Base-by-base conservation (phyloP, 345 rosid genomes). In the Brassica carinata region DNA sequence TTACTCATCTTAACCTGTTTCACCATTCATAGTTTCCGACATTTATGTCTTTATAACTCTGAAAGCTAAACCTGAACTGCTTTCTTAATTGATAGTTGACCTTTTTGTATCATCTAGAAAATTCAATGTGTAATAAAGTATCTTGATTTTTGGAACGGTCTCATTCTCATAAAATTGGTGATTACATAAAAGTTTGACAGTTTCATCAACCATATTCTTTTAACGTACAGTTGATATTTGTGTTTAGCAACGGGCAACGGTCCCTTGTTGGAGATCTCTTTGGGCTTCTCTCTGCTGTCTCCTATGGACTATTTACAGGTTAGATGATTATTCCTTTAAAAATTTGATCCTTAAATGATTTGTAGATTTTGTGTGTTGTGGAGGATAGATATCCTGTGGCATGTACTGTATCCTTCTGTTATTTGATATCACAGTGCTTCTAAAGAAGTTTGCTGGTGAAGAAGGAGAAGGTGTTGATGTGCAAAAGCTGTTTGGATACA, bases 401-500 rank as follows among this genome's bases (percentile, higher is more conserved):
- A 0, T 57, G 55, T 18, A 33, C 27, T 31, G 31, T 64, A 55
- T 48, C 27, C 36, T 73, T 69, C 4, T 74, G 71, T 26, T 59
- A 48, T 70, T 70, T 66, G 53, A 51, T 29, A 76, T 58, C 23
- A 80, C 97, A 96, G 99, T 96, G 79, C 98, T 96, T 73, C 97
- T 96, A 43, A 96, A 94, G 83, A 96, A 96, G 87, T 90, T 94
- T 71, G 87, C 94, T 0, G 99, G 99, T 13, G 99, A 92, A 79
- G 99, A 90, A 90, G 98, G 98, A 77, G 97, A 89, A 86, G 87
- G 94, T 57, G 88, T 86, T 77, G 98, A 94, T 82, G 96, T 96
- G 82, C 98, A 96, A 80, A 96, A 94, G 91, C 81, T 96, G 83
- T 96, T 96, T 76, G 99, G 99, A 65, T 96, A 94, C 79, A 91